Evolutionary conservation across 768 basidiomycete species (phyloP), one percentile per base, ranked within the genome.

Genomic region (Royoungia palumana): DNA sequence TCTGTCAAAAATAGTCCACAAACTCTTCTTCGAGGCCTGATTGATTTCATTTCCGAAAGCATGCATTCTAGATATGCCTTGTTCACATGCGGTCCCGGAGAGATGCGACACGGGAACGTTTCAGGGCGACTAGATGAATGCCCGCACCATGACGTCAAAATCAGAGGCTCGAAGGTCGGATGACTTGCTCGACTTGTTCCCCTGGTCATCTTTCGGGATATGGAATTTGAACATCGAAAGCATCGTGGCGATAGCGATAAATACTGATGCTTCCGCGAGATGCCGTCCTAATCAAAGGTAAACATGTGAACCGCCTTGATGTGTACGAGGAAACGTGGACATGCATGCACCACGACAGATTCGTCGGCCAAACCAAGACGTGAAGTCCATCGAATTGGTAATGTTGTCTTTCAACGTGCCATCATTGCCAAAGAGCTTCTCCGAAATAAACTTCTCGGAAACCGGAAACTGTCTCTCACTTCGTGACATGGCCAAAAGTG

Each of bases 301-400:
- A 28, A 28, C 11, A 10, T 28, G 27, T 28, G 5, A 28, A 28
- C 27, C 27, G 8, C 27, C 27, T 5, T 9, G 11, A 28, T 2
- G 27, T 28, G 11, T 10, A 28, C 27, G 27, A 28, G 27, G 14
- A 2, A 14, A 32, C 30, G 13, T 32, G 30, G 3, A 17, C 16
- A 8, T 40, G 16, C 8, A 12, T 44, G 12, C 5, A 49, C 46
- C 48, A 2, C 35, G 45, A 28, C 47, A 55, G 22, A 46, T 38
- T 35, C 50, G n/a, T 17, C 47, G 46, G 13, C 57, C 56, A 28
- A 58, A 58, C 11, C 47, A 57, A 25, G 56, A 59, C 8, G 24
- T 17, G 20, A 51, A 59, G 10, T 52, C 42, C 24, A 27, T 27
- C 6, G 44, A 44, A 38, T 51, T 24, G 12, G 49, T 49, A 24